Evolutionary conservation across 2,329 filamentous ascomycete genomes (phyloP), one percentile per base, ranked within the genome.

Genomic region (Hyphodiscus sp.): DNA sequence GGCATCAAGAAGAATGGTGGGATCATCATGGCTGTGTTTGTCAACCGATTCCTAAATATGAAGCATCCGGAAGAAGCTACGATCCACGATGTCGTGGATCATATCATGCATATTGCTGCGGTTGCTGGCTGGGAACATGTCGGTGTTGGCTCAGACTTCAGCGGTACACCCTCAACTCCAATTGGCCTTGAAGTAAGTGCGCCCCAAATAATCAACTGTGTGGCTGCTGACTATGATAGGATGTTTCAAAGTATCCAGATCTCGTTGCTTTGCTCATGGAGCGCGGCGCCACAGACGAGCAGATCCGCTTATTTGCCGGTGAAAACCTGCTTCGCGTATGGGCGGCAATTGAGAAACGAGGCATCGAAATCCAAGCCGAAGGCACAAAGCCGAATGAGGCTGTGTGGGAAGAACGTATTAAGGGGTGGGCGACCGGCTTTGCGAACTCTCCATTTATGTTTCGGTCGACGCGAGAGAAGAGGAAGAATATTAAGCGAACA

Each of bases 261-360:
- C 66, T 86, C 45, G 75, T 86, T n/a, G 74, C 74, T 10, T 77
- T 79, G 59, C 65, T 87, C 30, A 65, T 85, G 53, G 69, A 70
- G 33, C 72, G 80, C 42, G 82, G 81, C 1, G 72, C 85, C 2
- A 79, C 74, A 50, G 80, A 83, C 50, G 67, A 74, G 20, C 77
- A 86, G 67, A 76, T 76, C 2, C 73, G 68, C 13, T 81, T 81
- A 61, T 69, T 86, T 13, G 77, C 77, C 1, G 83, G 83, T 0
- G 71, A 76, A 2, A 87, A 87, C 66, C 54, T 86, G 4, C 63
- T 86, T 54, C 73, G 82, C 33, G 82, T 86, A 6, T 83, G 81
- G 82, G 72, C 71, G 50, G 76, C 79, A 49, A 79, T 76, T 2
- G 82, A 85, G 33, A 38, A 38, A 49, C 30, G 44, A 19, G 20